These are phyloP conservation scores for Malus hybrid DNA, from an alignment of 331 rosid species.

Conservation along the genomic window DNA sequence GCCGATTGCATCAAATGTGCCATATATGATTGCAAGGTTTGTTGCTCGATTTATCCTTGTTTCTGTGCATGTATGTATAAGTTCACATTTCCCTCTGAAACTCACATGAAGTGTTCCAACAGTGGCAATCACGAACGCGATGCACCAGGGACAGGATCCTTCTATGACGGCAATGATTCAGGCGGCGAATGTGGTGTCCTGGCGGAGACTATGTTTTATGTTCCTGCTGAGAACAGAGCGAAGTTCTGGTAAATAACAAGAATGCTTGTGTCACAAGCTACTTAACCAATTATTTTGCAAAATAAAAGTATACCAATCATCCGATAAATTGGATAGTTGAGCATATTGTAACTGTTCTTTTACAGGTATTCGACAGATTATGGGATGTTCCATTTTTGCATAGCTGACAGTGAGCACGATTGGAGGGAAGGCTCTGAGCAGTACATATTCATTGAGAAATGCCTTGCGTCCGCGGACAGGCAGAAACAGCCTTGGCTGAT, in stretches of 20 bases:
- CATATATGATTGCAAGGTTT: conserved; percentile 25
- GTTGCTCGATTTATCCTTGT: background rate
- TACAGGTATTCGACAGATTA: conserved; percentile 28
- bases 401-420: conserved; percentile 27
- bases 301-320: background rate
- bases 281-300: background rate
- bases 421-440: conserved; percentile 31
- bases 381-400: conserved; percentile 29
- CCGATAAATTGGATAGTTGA: background rate
- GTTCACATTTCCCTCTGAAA: background rate
- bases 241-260: conserved; percentile 17
- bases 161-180: conserved; percentile 18
- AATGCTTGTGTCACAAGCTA: background rate
- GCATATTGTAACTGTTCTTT: background rate
- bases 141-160: conserved; percentile 24
- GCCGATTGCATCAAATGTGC: conserved; percentile 12
- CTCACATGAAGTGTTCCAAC: background rate
- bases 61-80: background rate
- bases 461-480: conserved; percentile 25
- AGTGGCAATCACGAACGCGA: conserved; percentile 28
- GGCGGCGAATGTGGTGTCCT: conserved; percentile 30
- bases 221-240: conserved; percentile 31
- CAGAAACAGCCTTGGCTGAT: conserved; percentile 32
- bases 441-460: conserved; percentile 23
- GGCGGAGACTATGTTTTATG: conserved; percentile 28